Conservation (phyloP, 495 filamentous ascomycete genomes). For the Endocarpon pusillum region DNA sequence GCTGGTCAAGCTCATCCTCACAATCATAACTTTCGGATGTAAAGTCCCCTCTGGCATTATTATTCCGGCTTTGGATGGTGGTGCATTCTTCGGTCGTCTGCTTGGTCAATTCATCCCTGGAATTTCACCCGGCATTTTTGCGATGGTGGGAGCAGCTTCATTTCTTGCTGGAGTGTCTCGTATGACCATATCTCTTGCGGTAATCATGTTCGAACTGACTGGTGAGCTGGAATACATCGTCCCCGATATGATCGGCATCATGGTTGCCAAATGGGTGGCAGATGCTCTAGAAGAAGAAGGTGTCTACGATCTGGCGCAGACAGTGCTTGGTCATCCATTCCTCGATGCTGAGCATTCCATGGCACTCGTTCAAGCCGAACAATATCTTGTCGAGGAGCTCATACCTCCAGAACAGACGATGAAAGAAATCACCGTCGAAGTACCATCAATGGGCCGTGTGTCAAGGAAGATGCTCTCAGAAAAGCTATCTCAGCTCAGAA, state of each 20-base stretch:
- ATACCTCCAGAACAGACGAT: slow-evolving; percentile 36
- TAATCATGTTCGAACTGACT: slow-evolving; percentile 41
- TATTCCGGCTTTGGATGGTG: slow-evolving; percentile 39
- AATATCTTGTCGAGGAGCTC: slow-evolving; percentile 24
- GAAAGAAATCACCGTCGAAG: slow-evolving; percentile 34
- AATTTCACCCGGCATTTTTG: slow-evolving; percentile 39
- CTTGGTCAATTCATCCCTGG: slow-evolving; percentile 29
- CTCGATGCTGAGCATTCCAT: slow-evolving; percentile 33
- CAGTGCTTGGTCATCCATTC: slow-evolving; percentile 39
- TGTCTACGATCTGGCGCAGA: slow-evolving; percentile 39
- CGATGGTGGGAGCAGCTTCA: slow-evolving; percentile 41
- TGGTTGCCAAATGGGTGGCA: slow-evolving; percentile 42
- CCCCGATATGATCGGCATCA: slow-evolving; percentile 40
- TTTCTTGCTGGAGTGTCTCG: slow-evolving; percentile 40
- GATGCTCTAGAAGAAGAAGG: slow-evolving; percentile 32
- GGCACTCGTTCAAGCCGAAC: slow-evolving; percentile 19
- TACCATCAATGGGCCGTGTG: slow-evolving; percentile 27
- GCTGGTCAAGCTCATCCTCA: slow-evolving; percentile 34
- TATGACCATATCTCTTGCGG: slow-evolving; percentile 39
- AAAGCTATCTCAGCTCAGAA: slow-evolving; percentile 29
- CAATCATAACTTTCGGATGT: slow-evolving; percentile 37
- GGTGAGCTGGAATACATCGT: slow-evolving; percentile 32
- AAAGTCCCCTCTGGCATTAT: slow-evolving; percentile 43
- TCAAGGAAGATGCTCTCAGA: slow-evolving; percentile 19
- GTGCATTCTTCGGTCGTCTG: slow-evolving; percentile 37